A percentile compares a stretch with the other conserved stretches of the same genome.
Conservation (phyloP, 2,329 filamentous ascomycete species). For the Sporothrix sp. region DNA sequence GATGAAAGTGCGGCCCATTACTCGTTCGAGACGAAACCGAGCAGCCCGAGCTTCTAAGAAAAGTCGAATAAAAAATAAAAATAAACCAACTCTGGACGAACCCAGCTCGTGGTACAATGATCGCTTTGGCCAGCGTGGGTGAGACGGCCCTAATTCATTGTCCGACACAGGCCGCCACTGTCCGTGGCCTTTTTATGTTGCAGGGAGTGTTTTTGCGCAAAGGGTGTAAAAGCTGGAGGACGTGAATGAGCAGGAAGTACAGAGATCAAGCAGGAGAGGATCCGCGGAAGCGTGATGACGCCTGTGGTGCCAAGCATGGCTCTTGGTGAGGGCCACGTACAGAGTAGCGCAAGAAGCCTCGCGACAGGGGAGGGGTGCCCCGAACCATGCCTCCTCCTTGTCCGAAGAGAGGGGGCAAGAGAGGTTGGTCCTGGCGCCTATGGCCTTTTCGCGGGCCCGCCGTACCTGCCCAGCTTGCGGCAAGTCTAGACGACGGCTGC, state of each 20-base stretch:
- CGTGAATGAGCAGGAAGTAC: conserved; percentile 5
- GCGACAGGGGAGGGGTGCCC: not conserved
- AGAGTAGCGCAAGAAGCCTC: not conserved
- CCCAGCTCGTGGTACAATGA: conserved; percentile 2
- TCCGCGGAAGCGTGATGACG: not conserved
- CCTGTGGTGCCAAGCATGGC: not conserved
- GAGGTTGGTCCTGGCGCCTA: too few relatives aligned
- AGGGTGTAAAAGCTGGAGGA: not conserved
- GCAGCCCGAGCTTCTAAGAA: too few relatives aligned
- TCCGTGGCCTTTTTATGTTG: not conserved
- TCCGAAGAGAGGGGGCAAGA: too few relatives aligned
- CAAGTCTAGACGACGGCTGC: conserved; percentile 1
- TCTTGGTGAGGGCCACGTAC: not conserved
- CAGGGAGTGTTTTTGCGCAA: conserved; percentile 1
- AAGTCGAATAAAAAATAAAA: not conserved
- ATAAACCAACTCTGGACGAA: not conserved
- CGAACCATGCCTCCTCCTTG: not conserved
- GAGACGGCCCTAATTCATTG: not conserved
- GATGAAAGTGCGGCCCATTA: too few relatives aligned
- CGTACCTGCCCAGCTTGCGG: not conserved
- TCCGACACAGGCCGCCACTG: not conserved
- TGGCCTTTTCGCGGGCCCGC: too few relatives aligned
- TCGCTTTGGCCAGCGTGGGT: not conserved
- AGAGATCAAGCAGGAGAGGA: conserved; percentile 3
- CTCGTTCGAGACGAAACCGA: too few relatives aligned